Evolutionary conservation across 805 yeast genomes (phyloP), one percentile per base, ranked within the genome.

Genomic region (Starmerella geochares): DNA sequence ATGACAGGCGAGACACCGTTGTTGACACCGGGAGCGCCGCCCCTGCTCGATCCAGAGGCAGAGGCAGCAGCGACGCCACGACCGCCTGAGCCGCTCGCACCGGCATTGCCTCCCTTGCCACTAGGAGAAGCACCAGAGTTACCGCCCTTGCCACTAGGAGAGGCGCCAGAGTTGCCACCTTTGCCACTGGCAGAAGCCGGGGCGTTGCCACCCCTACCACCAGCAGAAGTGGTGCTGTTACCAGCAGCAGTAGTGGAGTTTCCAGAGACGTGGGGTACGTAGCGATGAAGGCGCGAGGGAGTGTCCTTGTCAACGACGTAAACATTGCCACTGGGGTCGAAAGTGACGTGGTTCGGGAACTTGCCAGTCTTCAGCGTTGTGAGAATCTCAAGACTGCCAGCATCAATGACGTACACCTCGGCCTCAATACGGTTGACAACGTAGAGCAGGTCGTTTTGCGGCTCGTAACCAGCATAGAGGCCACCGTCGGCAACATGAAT

Each of bases 391-490:
- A 16, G 32, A 41, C 38, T 45, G 14, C 17, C 46, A 19, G 55
- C 50, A 19, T 53, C 55, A 42, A 53, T 53, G 17, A 53, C 55
- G 28, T 28, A 10, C 38, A 53, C 51, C 16, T 27, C 36, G 37
- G 27, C 11, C 29, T 50, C 49, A 9, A 37, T 8, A 17, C 55
- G 55, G 51, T 43, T 32, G 10, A 48, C 49, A 25, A 50, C 51
- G 41, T 53, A 53, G 24, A 53, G 51, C 19, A 53, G 47, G 21
- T 53, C 55, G 41, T 32, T 44, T 16, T 9, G 14, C 16, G 53
- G 51, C 38, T 53, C 55, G 39, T 53, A 53, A 5, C 17, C 35
- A 33, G 53, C 55, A 23, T 32, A 42, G n/a, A 53, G 51, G 11
- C 49, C 29, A 13, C 55, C 53, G 23, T 16, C 35, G 17, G 49